Conservation (phyloP, 1,139 yeast species). For the Sugiyamaella paludigena region DNA sequence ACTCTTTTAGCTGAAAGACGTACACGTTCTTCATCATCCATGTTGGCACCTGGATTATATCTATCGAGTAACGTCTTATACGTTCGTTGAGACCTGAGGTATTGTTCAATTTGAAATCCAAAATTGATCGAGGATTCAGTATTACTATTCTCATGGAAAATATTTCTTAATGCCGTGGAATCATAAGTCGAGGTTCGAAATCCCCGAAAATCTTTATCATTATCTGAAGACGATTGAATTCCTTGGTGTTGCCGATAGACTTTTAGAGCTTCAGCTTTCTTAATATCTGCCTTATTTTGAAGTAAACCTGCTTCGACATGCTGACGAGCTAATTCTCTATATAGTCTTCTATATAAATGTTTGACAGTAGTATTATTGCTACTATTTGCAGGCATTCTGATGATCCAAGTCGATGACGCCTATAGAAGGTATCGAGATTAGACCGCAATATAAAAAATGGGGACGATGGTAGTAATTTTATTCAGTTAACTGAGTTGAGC, state of each 20-base stretch:
- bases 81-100: slow-evolving; percentile 67
- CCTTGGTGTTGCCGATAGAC: slow-evolving; percentile 25
- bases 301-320: slow-evolving; percentile 30
- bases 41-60: slow-evolving; percentile 79
- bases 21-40: slow-evolving; percentile 76
- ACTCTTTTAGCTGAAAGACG: slow-evolving; percentile 79
- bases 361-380: slow-evolving; percentile 14
- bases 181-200: slow-evolving; percentile 20
- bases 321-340: slow-evolving; percentile 36
- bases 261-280: slow-evolving; percentile 26
- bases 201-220: slow-evolving; percentile 4
- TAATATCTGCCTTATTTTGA: slow-evolving; percentile 29
- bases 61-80: slow-evolving; percentile 78
- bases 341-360: slow-evolving; percentile 30
- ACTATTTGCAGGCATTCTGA: too few species aligned
- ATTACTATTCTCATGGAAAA: slow-evolving; percentile 15
- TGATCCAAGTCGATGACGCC: too few species aligned
- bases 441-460: too few species aligned
- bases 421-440: too few species aligned
- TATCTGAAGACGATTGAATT: background rate
- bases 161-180: slow-evolving; percentile 23
- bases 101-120: slow-evolving; percentile 52
- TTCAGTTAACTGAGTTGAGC: too few species aligned
- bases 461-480: too few species aligned
- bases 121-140: slow-evolving; percentile 33